Evolutionary conservation across 164 flowering plant genomes (phyloP), one percentile per base, ranked within the genome.

Genomic region (Magnolia sinica): DNA sequence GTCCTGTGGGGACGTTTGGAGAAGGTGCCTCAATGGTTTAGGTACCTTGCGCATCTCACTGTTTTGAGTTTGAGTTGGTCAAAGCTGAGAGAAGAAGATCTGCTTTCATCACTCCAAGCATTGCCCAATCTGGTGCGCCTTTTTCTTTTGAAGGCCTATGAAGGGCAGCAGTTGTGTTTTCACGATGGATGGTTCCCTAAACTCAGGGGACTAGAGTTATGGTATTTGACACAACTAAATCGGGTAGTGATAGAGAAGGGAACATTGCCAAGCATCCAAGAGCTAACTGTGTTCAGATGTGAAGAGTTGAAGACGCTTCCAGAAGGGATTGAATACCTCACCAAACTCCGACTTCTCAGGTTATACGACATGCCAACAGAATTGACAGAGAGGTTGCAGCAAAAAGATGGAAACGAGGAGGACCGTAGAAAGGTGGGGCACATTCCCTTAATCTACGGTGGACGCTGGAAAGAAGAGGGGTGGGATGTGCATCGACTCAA

Each of bases 51-150:
- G 4, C 22, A 23, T 4, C 68, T 65, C 7, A 22, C 68, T 4
- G 13, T 20, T 65, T 23, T 65, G 37, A 2, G 4, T 13, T 65
- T 65, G 31, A 3, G 1, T 20, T 65, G 68, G 68, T 65, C 68
- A 0, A 8, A 11, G 29, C 24, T 65, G 14, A 20, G 4, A 22
- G 68, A 65, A 65, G 68, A 65, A 24, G 24, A 37, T 37, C 6
- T 29, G 7, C 37, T 65, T 10, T 20, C 68, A 5, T 10, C 68
- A 20, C 59, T 78, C 27, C 27, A 69, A 14, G 55, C 49, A 20
- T 61, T 78, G 37, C 80, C 73, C 23, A 29, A 37, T 59, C 16
- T 78, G 80, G 76, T 55, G 27, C 9, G 5, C 9, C 80, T 78
- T 78, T 2, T 1, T 11, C 65, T 78, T 10, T 7, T 4, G 4